phyloP scores from a whole-genome alignment of 441 rosid genomes.

The Arabidopsis hybrid region DNA sequence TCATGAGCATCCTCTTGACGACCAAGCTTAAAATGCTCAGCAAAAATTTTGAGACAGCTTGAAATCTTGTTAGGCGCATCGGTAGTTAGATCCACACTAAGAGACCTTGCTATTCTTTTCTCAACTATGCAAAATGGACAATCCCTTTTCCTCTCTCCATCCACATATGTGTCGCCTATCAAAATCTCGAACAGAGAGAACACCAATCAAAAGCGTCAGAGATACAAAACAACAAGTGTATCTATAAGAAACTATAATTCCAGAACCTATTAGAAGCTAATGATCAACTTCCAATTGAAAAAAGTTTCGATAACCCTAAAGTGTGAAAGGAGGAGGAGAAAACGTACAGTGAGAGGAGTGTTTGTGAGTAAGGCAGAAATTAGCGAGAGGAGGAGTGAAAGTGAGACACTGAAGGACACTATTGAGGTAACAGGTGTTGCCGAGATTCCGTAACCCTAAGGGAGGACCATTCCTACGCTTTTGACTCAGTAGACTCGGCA shows the following conservation, averaged over 20 bases:
- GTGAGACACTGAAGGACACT: constrained; percentile 99
- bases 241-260: too few species aligned
- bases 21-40: constrained; percentile 78
- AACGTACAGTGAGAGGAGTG: constrained; percentile 84
- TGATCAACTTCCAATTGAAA: too few species aligned
- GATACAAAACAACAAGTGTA: not conserved
- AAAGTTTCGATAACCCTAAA: too few species aligned
- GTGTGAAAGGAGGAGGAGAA: not conserved
- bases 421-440: constrained; percentile 96
- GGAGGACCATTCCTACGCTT: constrained; percentile 84
- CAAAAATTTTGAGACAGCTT: constrained; percentile 68
- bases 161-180: constrained; percentile 66
- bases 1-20: constrained; percentile 98
- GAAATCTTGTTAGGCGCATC: constrained; percentile 80
- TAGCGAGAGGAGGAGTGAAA: constrained; percentile 97
- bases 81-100: constrained; percentile 57
- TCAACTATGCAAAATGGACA: constrained; percentile 94
- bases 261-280: too few species aligned
- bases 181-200: too few species aligned
- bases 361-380: constrained; percentile 82
- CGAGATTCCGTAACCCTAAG: constrained; percentile 89
- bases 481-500: constrained; percentile 81
- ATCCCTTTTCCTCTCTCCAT: constrained; percentile 67
- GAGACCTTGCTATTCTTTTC: constrained; percentile 78
- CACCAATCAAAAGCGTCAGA: constrained; percentile 8